A percentile compares a stretch with the other conserved stretches of the same genome.
Evolutionary conservation across 163 green algal species (phyloP).

Genomic region (Scenedesmus sp.): DNA sequence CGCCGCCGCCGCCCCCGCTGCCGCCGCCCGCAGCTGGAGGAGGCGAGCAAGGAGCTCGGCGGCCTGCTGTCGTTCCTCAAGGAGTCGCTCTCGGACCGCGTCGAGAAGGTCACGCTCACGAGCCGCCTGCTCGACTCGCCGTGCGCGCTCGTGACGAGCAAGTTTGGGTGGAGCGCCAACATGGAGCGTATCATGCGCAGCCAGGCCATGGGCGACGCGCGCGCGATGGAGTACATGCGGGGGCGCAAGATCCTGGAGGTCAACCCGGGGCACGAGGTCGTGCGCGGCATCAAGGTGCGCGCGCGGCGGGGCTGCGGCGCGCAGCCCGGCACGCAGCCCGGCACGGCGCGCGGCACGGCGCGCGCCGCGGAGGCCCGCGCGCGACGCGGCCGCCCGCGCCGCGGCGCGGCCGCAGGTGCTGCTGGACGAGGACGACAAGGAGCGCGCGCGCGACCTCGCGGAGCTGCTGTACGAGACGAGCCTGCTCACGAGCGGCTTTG

Average conservation of each 20-base stretch:
- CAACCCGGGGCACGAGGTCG: conserved; percentile 87
- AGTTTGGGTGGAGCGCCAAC: conserved; percentile 98
- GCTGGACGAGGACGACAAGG: conserved; percentile 62
- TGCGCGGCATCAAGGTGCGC: conserved; percentile 58
- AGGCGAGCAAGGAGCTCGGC: conserved; percentile 70
- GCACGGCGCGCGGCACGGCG: too few species aligned
- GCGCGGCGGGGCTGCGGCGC: neutral
- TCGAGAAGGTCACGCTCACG: conserved; percentile 70
- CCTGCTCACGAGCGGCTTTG: conserved; percentile 85
- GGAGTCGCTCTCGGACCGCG: conserved; percentile 65
- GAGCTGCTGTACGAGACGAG: conserved; percentile 96
- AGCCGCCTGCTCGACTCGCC: conserved; percentile 88
- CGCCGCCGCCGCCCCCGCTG: neutral
- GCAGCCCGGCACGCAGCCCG: too few species aligned
- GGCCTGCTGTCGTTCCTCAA: conserved; percentile 89
- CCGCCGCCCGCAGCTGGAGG: conserved; percentile 52
- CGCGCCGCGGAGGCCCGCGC: too few species aligned
- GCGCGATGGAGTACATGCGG: conserved; percentile 96
- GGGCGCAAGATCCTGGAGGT: conserved; percentile 96
- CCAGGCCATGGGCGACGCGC: conserved; percentile 89
- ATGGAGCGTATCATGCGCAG: conserved; percentile 83
- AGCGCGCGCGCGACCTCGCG: conserved; percentile 75
- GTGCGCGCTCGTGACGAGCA: conserved; percentile 93
- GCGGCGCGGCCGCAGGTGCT: conserved; percentile 42
- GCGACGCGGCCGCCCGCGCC: too few species aligned